Base-by-base conservation (phyloP, 768 basidiomycete genomes). In the Xanthoconium purpureum region DNA sequence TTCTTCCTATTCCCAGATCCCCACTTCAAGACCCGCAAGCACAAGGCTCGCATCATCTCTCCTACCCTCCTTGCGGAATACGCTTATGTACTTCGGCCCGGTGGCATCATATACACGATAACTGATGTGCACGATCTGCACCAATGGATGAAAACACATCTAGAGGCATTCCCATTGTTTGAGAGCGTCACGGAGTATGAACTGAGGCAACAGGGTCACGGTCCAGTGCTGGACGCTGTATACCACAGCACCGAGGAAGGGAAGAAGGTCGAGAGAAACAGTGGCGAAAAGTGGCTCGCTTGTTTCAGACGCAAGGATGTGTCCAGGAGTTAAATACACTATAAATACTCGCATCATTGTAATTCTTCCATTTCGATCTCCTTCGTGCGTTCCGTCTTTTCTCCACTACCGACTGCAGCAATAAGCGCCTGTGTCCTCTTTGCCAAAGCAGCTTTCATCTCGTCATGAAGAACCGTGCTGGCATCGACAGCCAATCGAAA, bases 1-100 rank as follows among this genome's bases (percentile, higher is more conserved):
- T 99, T 99, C 76, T 98, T 99, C 78, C 83, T 98, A 56, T 99
- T 98, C 74, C 97, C 97, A 40, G 97, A 99, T 73, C 97, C 97
- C 0, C 97, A 98, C 72, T 99, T 99, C 83, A 98, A 99, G 72
- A 80, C 84, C 10, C 87, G 95, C 65, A 99, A 99, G 73, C 96
- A 98, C 79, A 99, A 99, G 76, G 96, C 96, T 2, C 88, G 97
- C 67, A 98, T 98, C 70, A 95, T 98, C 68, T 97, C 95, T 50
- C 91, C 94, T 7, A 95, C 96, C n/a, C 81, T 99, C 32, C 82
- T 98, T 18, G 94, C 97, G 28, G 97, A 99, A 69, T 99, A 99
- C 63, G 96, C 97, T 6, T 97, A 92, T 69, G 89, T 91, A 24
- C 83, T 99, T 42, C 82, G 84, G 29, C 91, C 91, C 0, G 95